Evolutionary conservation across 768 basidiomycete species (phyloP), one percentile per base, ranked within the genome.

Genomic region (Sistotremastrum suecicum): DNA sequence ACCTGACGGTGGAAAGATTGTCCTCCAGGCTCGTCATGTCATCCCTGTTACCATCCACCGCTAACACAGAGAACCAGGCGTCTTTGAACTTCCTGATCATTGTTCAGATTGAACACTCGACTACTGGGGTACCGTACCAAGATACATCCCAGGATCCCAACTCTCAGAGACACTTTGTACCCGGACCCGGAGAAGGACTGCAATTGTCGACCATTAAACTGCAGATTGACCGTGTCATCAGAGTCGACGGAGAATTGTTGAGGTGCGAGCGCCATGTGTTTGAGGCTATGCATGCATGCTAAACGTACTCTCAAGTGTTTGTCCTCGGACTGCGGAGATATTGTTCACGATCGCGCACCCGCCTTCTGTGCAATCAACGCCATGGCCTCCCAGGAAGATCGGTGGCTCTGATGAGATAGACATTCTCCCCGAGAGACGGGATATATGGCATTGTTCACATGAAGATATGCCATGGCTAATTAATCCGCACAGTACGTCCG

Each of bases 201-300:
- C 74, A 76, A 0, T 64, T 89, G 34, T 80, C 81, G 45, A 70
- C 76, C n/a, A 61, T 86, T 35, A 68, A 66, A 41, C 66, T 89
- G 44, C 72, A 76, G 35, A 76, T 91, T 45, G 86, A 89, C 57
- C 87, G 88, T 1, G 84, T 90, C 32, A 72, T 90, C 47, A 75
- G 76, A 7, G 73, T 85, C 7, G 83, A 90, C 47, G 86, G 87
- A 3, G 68, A 68, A 28, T 66, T 90, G 29, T 62, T 83, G 40
- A 82, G 82, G 86, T 84, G 48, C 38, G 63, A 43, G 12, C 10
- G 20, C 34, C 7, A 7, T 37, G 31, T 33, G 12, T 38, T 38
- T 30, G 7, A 32, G 51, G 29, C 43, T 35, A 41, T 32, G 11
- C 30, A 11, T 8, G 28, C 41, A n/a, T 5, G 39, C 36, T 7